phyloP scores from a whole-genome alignment of 1,284 basidiomycete species.

The Tilletia indica region DNA sequence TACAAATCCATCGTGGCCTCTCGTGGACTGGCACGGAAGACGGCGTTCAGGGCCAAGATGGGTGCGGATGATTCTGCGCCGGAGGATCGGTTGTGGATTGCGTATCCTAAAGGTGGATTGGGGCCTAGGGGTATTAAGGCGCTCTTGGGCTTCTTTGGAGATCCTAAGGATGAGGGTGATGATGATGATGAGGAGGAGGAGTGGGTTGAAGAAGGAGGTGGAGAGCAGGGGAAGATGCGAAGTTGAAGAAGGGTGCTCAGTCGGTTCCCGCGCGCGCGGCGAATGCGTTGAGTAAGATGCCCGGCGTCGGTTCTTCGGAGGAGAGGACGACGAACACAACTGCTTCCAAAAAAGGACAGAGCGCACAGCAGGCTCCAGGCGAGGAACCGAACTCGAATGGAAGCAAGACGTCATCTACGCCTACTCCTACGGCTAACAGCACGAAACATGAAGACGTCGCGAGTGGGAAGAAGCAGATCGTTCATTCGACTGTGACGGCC shows the following conservation, averaged over 20 bases:
- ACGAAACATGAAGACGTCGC: background rate
- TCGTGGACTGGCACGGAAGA: conserved; percentile 8
- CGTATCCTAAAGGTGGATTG: conserved; percentile 46
- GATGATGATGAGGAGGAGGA: background rate
- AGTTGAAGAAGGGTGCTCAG: no score
- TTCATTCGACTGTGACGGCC: background rate
- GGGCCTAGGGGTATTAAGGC: conserved; percentile 44
- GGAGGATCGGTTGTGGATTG: conserved; percentile 36
- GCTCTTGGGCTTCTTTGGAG: conserved; percentile 45
- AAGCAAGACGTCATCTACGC: no score
- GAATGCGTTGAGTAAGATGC: background rate
- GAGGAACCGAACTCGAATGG: no score
- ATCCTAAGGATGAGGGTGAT: background rate
- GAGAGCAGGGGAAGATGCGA: background rate
- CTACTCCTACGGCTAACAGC: background rate
- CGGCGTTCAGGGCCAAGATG: conserved; percentile 46
- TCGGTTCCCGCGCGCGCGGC: no score
- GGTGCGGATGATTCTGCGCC: conserved; percentile 37
- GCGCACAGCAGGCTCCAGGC: no score
- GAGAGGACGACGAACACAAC: no score
- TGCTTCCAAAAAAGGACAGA: no score
- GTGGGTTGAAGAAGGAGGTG: background rate
- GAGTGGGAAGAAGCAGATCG: conserved; percentile 7
- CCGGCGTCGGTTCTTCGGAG: no score
- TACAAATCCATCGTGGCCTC: conserved; percentile 14